Conservation (phyloP, 805 yeast species). For the Debaryomyces tyrocola region DNA sequence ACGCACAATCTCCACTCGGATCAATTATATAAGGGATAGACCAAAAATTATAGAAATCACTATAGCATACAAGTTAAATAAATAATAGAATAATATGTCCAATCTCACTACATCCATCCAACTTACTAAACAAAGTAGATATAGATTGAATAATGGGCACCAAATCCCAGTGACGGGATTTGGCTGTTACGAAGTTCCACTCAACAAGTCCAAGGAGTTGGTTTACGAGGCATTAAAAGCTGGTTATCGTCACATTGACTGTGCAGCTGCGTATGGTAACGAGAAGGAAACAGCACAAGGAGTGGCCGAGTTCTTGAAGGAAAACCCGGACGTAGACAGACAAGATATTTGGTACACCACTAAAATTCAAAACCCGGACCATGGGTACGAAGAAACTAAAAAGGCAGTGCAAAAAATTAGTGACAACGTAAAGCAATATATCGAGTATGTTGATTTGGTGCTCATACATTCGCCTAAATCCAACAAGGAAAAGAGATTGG, state of each 20-base stretch:
- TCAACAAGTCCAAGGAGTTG: slow-evolving; percentile 36
- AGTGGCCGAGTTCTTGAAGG: slow-evolving; percentile 50
- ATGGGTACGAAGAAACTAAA: slow-evolving; percentile 37
- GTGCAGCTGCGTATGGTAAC: slow-evolving; percentile 68
- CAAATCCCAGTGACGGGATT: slow-evolving; percentile 56
- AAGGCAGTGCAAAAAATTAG: slow-evolving; percentile 29
- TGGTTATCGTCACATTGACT: slow-evolving; percentile 76
- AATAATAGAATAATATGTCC: slow-evolving; percentile 11
- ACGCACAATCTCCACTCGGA: not conserved
- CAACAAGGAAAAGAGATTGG: slow-evolving; percentile 46
- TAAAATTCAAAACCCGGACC: slow-evolving; percentile 28
- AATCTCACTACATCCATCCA: slow-evolving; percentile 32
- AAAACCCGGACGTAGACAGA: slow-evolving; percentile 35
- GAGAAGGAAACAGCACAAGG: slow-evolving; percentile 63
- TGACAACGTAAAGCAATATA: slow-evolving; percentile 26
- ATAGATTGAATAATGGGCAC: slow-evolving; percentile 55
- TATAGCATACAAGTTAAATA: not conserved
- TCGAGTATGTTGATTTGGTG: slow-evolving; percentile 41
- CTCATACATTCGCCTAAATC: slow-evolving; percentile 55
- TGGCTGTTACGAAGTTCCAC: slow-evolving; percentile 52
- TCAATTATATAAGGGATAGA: not conserved
- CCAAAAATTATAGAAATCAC: not conserved
- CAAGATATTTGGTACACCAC: slow-evolving; percentile 39
- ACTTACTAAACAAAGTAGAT: slow-evolving; percentile 31
- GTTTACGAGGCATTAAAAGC: slow-evolving; percentile 56